A percentile compares a stretch with the other conserved stretches of the same genome.
phyloP scores from a whole-genome alignment of 116 monocot species.

The Thalassia testudinum region DNA sequence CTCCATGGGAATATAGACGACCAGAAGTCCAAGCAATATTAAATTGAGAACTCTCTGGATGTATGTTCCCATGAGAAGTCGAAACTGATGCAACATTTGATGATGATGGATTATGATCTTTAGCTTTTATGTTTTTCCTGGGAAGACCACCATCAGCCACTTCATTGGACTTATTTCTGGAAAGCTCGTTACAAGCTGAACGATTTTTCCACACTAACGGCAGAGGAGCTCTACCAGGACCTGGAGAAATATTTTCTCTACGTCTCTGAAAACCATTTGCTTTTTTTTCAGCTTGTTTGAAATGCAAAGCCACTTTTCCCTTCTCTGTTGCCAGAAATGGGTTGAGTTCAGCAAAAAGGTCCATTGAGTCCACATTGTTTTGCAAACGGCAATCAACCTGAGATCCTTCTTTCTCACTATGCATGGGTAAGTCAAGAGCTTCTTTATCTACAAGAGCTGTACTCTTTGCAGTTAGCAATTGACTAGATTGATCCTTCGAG shows the following conservation, averaged over 20 bases:
- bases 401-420: conserved; percentile 2
- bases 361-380: conserved; percentile 27
- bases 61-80: conserved; percentile 15
- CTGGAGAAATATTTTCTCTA: conserved; percentile 45
- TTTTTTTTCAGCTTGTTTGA: conserved; percentile 27
- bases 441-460: conserved; percentile 23
- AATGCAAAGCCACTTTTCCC: conserved; percentile 20
- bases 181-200: conserved; percentile 58
- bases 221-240: conserved; percentile 58
- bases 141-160: conserved; percentile 37
- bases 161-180: conserved; percentile 38
- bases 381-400: conserved; percentile 13
- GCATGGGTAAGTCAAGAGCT: conserved; percentile 6
- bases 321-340: conserved; percentile 49
- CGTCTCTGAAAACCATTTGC: conserved; percentile 40
- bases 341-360: conserved; percentile 82
- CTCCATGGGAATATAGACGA: conserved; percentile 3
- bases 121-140: conserved; percentile 35
- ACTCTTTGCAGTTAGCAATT: conserved; percentile 9
- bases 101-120: conserved; percentile 26
- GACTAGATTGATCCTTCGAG: conserved; percentile 13
- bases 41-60: conserved; percentile 14
- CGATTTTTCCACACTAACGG: conserved; percentile 86
- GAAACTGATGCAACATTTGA: conserved; percentile 23
- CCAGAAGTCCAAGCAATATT: conserved; percentile 8